Evolutionary conservation across 163 green algal species (phyloP), one percentile per base, ranked within the genome.

Genomic region (Chlamydomonas reinhardtii): DNA sequence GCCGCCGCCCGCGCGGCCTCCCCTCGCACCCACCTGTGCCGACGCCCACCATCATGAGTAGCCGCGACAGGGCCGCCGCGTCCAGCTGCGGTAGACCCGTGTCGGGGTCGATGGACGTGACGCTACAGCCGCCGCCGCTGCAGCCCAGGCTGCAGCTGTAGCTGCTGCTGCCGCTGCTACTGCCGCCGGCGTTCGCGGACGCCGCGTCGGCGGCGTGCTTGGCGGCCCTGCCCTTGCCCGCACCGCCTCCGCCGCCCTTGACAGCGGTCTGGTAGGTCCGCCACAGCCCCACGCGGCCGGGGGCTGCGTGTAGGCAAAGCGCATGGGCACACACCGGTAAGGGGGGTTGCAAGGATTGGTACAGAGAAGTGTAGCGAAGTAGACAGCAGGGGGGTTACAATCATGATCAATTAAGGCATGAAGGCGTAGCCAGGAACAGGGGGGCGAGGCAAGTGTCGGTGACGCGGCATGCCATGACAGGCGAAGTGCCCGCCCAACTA

Each of bases 141-240:
- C 22, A 16, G 52, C 25, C 70, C 3, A 90, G 86, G 91, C 52
- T 90, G 64, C 64, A 70, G 64, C 64, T 2, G 64, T 34, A 19
- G 27, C 27, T 3, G 64, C 14, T 22, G 22, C 59, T 27, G 59
- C 19, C 59, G 2, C 19, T n/a, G 22, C 59, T 64, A 25, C 56
- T 25, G 56, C 56, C 56, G 56, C 17, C 56, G 56, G 8, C 56
- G 17, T 25, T 19, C 17, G 56, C 17, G 56, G 8, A 4, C 8
- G 56, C 56, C 2, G 56, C 59, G 20, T n/a, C 59, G 37, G 0
- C 83, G 56, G 6, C 56, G 12, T 56, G 17, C 48, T 56, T 56
- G 48, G 12, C 48, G 48, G 12, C 9, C 48, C 14, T 56, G 48
- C 48, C 48, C 48, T 56, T 56, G 48, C 48, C 48, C 12, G 48